phyloP scores from a whole-genome alignment of 345 rosid species.

The Eucalyptus lansdowneana region DNA sequence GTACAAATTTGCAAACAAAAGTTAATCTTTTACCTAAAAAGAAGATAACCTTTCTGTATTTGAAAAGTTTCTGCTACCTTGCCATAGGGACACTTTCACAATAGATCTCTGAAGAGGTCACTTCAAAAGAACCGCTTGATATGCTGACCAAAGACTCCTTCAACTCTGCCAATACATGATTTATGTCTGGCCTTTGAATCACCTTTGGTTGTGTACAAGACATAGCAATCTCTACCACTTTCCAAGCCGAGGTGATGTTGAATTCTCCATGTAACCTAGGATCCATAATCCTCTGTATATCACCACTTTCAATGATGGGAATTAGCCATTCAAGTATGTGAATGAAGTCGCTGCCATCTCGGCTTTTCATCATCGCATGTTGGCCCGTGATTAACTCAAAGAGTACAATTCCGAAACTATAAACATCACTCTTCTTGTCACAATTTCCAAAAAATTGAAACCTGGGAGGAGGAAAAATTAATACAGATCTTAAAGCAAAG shows the following conservation, averaged over 20 bases:
- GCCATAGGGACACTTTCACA: neutral
- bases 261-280: constrained; percentile 17
- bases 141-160: constrained; percentile 11
- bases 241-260: constrained; percentile 26
- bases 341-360: neutral
- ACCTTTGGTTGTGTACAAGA: constrained; percentile 14
- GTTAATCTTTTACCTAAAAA: neutral
- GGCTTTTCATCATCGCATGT: constrained; percentile 14
- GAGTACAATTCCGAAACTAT: constrained; percentile 38
- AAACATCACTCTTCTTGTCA: constrained; percentile 43
- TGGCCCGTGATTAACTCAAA: constrained; percentile 37
- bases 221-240: constrained; percentile 26
- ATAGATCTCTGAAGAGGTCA: neutral
- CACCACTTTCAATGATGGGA: constrained; percentile 16
- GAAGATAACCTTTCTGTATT: neutral
- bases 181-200: constrained; percentile 24
- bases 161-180: constrained; percentile 17
- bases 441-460: neutral
- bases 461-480: neutral
- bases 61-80: neutral
- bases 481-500: neutral
- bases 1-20: neutral
- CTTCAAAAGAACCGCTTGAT: neutral
- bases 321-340: constrained; percentile 29
- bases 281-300: constrained; percentile 20